Conservation (phyloP, 1,284 basidiomycete genomes). For the Xerocomus amazonicus region DNA sequence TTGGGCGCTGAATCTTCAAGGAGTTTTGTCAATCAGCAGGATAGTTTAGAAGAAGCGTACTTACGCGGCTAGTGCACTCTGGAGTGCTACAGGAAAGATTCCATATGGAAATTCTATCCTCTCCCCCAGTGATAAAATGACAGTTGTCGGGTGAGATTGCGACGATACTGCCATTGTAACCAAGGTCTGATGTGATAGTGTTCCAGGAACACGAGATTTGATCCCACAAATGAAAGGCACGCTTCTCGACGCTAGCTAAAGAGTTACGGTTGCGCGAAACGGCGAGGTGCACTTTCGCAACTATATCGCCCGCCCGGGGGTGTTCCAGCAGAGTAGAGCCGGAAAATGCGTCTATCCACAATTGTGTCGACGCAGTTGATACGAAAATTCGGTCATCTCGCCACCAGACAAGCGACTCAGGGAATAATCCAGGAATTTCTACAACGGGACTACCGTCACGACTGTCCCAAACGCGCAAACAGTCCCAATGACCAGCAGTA, state of each 20-base stretch:
- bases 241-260: conserved; percentile 7
- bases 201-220: conserved; percentile 6
- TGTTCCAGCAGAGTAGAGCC: conserved; percentile 14
- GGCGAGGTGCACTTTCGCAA: conserved; percentile 6
- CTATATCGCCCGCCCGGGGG: neutral
- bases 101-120: conserved; percentile 17
- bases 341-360: conserved; percentile 10
- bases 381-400: conserved; percentile 18
- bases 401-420: conserved; percentile 20
- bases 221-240: conserved; percentile 11
- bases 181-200: neutral
- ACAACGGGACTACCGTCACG: conserved; percentile 9
- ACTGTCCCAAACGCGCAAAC: conserved; percentile 17
- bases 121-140: conserved; percentile 12
- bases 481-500: conserved; percentile 14
- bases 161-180: conserved; percentile 5
- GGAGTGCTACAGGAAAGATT: neutral
- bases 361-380: conserved; percentile 11
- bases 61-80: neutral
- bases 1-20: neutral
- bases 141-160: conserved; percentile 10
- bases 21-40: neutral
- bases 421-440: conserved; percentile 9
- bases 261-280: conserved; percentile 9
- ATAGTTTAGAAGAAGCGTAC: neutral